Base-by-base conservation (phyloP, 2,329 filamentous ascomycete genomes). In the Pseudogymnoascus sp. region DNA sequence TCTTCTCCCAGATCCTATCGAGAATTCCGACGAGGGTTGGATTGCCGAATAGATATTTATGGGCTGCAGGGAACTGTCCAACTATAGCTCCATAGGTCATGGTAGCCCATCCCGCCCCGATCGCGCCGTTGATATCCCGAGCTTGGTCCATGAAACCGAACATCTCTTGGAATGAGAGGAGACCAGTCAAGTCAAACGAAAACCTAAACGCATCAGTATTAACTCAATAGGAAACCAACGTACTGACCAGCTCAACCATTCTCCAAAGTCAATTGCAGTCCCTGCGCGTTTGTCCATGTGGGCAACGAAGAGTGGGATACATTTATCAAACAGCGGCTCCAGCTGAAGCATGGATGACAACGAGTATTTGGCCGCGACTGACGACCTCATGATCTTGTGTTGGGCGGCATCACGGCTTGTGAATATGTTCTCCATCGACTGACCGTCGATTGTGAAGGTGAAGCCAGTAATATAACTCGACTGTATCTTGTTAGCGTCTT, bases 161-260 rank as follows among this genome's bases (percentile, higher is more conserved):
- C 11, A 25, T 25, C 2, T 38, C 18, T 11, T 53, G 38, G 34
- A 67, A 64, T 21, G 66, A 64, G n/a, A 65, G 42, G 2, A 44
- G 40, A 4, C 62, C 66, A 34, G 66, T 59, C 10, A 63, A 60
- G 28, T 67, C 66, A 21, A 65, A 64, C 11, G 65, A 65, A 40
- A 63, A 66, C 44, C 46, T 60, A 40, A 28, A 12, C 62, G 62
- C 7, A 28, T 34, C 10, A 40, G 23, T 3, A 16, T 16, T 10
- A 7, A 28, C 21, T n/a, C 18, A 14, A 14, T 34, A 28, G 21
- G 18, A 28, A 18, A 23, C 28, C 11, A 34, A 4, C 44, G 6
- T 56, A 18, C 23, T n/a, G 16, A 38, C 56, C 56, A 63, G 11
- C 61, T 60, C 7, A 64, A 42, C 60, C 60, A 62, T 23, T 62